These are phyloP conservation scores for Cystobasidium onofrii DNA, from an alignment of 768 basidiomycete genomes.

Conservation along the genomic window DNA sequence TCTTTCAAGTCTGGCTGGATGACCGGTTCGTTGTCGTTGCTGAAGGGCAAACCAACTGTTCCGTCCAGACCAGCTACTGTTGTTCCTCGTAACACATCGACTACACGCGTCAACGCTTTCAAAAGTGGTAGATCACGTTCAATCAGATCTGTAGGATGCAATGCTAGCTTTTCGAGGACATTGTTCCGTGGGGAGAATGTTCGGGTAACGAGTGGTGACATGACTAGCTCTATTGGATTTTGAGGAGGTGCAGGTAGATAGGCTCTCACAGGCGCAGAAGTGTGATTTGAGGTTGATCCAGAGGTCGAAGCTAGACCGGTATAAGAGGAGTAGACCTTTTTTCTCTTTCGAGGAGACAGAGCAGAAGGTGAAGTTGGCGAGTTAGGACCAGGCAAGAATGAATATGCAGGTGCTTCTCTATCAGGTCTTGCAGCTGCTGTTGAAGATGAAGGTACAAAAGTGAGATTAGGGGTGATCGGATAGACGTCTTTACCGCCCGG, in stretches of 20 bases:
- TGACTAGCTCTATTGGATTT: conserved; percentile 40
- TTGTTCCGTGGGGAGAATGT: conserved; percentile 36
- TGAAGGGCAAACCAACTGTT: conserved; percentile 11
- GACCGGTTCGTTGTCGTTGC: conserved; percentile 33
- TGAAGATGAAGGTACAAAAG: conserved; percentile 35
- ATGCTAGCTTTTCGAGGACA: conserved; percentile 32
- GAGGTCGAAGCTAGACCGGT: conserved; percentile 17
- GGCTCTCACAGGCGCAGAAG: conserved; percentile 29
- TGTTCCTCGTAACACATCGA: conserved; percentile 38
- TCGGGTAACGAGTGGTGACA: conserved; percentile 29
- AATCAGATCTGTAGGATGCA: conserved; percentile 38
- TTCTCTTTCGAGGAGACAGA: conserved; percentile 3
- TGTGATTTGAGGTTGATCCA: background rate
- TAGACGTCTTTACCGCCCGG: conserved; percentile 28
- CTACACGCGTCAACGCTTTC: conserved; percentile 31
- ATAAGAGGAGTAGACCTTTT: conserved; percentile 7
- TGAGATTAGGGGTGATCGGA: conserved; percentile 39
- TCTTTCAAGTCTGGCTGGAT: background rate
- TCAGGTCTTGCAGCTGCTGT: conserved; percentile 25
- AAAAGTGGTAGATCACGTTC: conserved; percentile 39
- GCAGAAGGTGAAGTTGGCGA: background rate
- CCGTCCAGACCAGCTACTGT: conserved; percentile 32
- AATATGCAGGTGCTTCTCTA: conserved; percentile 9
- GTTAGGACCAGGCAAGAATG: background rate
- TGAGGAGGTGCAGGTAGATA: conserved; percentile 39